These are phyloP conservation scores for Paramecium primaurelia DNA, from an alignment of 73 alveolate species.

Conservation along the genomic window DNA sequence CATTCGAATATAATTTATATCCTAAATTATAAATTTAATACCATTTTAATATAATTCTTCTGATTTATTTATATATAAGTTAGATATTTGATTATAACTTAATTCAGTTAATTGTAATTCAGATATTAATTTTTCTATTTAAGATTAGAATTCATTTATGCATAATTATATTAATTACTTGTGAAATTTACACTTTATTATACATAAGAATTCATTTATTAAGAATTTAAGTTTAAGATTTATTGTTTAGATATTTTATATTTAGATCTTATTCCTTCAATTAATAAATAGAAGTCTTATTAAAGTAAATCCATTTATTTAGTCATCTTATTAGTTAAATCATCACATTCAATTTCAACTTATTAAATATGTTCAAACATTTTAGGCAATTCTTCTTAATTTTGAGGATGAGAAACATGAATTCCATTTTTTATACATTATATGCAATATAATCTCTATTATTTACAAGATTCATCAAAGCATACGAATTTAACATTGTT, in stretches of 20 bases:
- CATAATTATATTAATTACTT: too few relatives aligned
- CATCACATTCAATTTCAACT: background rate
- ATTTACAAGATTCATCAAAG: background rate
- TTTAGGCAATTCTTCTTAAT: background rate
- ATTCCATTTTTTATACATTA: background rate
- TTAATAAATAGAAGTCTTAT: too few relatives aligned
- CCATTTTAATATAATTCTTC: background rate
- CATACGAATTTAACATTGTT: background rate
- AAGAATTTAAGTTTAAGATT: too few relatives aligned
- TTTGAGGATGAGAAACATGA: background rate
- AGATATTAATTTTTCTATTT: too few relatives aligned
- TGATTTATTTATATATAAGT: background rate
- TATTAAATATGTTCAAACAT: background rate
- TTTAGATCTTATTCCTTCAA: background rate
- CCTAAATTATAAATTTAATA: too few relatives aligned
- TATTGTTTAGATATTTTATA: background rate
- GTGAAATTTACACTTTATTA: too few relatives aligned
- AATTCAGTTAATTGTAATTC: background rate
- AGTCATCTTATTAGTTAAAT: background rate
- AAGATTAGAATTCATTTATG: too few relatives aligned
- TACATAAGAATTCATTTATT: background rate
- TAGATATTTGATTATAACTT: background rate
- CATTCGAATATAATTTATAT: too few relatives aligned
- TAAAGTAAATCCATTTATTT: background rate
- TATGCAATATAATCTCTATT: background rate